These are phyloP conservation scores for Myrica gale DNA, from an alignment of 306 rosid genomes.

Conservation along the genomic window DNA sequence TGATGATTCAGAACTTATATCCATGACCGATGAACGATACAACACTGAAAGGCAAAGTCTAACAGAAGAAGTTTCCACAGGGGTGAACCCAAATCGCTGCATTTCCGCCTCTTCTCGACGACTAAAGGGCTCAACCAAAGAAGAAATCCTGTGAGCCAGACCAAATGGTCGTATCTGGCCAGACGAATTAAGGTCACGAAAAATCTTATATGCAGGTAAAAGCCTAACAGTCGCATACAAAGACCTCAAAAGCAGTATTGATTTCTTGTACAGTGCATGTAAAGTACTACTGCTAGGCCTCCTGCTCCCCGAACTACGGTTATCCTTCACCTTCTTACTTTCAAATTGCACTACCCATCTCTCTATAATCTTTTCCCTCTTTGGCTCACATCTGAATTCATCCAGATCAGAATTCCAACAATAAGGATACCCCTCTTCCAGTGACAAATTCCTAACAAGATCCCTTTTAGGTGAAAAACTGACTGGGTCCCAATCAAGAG, in stretches of 20 bases:
- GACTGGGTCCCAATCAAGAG: constrained; percentile 38
- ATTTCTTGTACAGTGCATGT: constrained; percentile 60
- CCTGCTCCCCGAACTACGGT: constrained; percentile 46
- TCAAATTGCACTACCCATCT: constrained; percentile 83
- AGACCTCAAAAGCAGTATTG: constrained; percentile 70
- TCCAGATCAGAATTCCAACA: constrained; percentile 52
- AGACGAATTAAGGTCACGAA: constrained; percentile 62
- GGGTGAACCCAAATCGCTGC: constrained; percentile 71
- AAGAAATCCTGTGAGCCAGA: constrained; percentile 65
- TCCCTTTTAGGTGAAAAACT: constrained; percentile 50
- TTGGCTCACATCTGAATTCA: constrained; percentile 42
- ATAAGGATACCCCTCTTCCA: constrained; percentile 43
- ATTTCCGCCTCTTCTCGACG: constrained; percentile 64
- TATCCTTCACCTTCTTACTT: constrained; percentile 49
- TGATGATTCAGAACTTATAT: constrained; percentile 57
- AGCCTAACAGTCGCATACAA: constrained; percentile 73
- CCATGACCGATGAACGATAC: constrained; percentile 52
- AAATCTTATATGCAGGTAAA: constrained; percentile 66
- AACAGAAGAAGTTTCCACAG: constrained; percentile 76
- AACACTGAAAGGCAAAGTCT: constrained; percentile 67
- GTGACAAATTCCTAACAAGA: constrained; percentile 37
- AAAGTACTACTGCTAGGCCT: constrained; percentile 52
- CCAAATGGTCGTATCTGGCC: constrained; percentile 54
- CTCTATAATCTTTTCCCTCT: constrained; percentile 72
- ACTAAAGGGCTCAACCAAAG: constrained; percentile 68